Base-by-base conservation (phyloP, 1,284 basidiomycete genomes). In the Flammula alnicola region DNA sequence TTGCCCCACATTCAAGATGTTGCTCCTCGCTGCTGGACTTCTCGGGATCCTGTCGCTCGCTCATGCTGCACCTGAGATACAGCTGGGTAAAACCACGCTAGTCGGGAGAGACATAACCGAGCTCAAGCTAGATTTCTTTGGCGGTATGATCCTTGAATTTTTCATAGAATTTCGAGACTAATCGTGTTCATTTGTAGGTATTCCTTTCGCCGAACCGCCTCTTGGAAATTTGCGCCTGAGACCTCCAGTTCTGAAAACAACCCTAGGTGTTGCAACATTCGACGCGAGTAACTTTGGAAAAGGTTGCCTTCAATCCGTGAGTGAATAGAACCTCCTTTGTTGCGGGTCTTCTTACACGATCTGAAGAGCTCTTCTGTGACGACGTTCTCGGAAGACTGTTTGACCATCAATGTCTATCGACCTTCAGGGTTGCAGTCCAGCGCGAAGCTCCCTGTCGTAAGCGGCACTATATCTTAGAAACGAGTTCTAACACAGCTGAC, bases 331-430 rank as follows among this genome's bases (percentile, higher is more conserved):
- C 12, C 25, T 4, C 5, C 23, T 27, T 41, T 16, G 2, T 29
- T 9, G 2, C 26, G 23, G 5, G 16, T 27, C 3, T 10, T 6
- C n/a, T n/a, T n/a, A n/a, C n/a, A n/a, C n/a, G n/a, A n/a, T n/a
- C n/a, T n/a, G n/a, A n/a, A n/a, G 19, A 29, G 19, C 14, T 20
- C 12, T 12, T 46, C 59, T 6, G 16, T 51, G 4, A 44, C 53
- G 8, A 31, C 39, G 1, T 59, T 68, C 22, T 73, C 72, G 4
- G 78, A 80, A 57, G 75, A 80, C 51, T 57, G 56, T 42, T 42
- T 57, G 40, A 54, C 52, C 9, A 52, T 57, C 31, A 57, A 57
- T 26, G 45, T 57, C 19, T 57, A 36, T 22, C 46, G 56, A 23
- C 56, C 56, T 7, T 35, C 47, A n/a, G 55, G 52, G 7, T 31